phyloP scores from a whole-genome alignment of 31 red algal genomes.

The Porphyra umbilicalis region DNA sequence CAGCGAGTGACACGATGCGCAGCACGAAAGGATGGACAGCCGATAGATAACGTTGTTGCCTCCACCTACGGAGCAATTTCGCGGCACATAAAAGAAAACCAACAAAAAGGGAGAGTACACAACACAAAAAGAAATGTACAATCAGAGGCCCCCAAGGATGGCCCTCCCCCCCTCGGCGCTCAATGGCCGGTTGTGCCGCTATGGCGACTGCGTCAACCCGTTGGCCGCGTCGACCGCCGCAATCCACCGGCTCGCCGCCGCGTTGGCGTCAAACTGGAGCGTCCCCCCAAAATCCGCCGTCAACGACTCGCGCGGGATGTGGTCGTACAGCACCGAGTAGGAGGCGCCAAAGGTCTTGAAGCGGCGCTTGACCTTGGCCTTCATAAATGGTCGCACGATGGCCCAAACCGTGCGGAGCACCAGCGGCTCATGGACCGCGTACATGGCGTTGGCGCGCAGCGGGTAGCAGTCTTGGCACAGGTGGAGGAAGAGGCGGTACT shows the following conservation, averaged over 20 bases:
- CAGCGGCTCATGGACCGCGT: constrained; percentile 26
- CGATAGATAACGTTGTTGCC: too few relatives aligned
- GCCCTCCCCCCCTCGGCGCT: not conserved
- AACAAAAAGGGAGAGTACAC: not conserved
- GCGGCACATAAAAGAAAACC: too few relatives aligned
- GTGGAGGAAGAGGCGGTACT: constrained; percentile 30
- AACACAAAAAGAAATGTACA: not conserved
- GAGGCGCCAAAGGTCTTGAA: constrained; percentile 24
- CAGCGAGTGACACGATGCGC: too few relatives aligned
- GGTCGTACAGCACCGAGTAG: constrained; percentile 9
- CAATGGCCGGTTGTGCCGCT: not conserved
- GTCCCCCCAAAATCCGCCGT: constrained; percentile 11
- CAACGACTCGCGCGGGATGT: constrained; percentile 23
- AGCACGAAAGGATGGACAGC: too few relatives aligned
- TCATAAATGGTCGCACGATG: constrained; percentile 50
- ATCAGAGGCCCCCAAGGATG: not conserved
- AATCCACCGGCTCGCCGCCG: not conserved
- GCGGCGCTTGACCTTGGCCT: constrained; percentile 6
- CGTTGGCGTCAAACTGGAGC: constrained; percentile 2
- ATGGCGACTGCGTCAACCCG: not conserved
- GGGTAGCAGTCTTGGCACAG: constrained; percentile 39
- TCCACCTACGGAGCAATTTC: too few relatives aligned
- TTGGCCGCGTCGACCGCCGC: not conserved
- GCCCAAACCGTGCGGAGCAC: constrained; percentile 23
- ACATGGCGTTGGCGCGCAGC: constrained; percentile 36